These are phyloP conservation scores for Apostasia shenzhenica DNA, from an alignment of 106 monocot genomes.

Conservation along the genomic window DNA sequence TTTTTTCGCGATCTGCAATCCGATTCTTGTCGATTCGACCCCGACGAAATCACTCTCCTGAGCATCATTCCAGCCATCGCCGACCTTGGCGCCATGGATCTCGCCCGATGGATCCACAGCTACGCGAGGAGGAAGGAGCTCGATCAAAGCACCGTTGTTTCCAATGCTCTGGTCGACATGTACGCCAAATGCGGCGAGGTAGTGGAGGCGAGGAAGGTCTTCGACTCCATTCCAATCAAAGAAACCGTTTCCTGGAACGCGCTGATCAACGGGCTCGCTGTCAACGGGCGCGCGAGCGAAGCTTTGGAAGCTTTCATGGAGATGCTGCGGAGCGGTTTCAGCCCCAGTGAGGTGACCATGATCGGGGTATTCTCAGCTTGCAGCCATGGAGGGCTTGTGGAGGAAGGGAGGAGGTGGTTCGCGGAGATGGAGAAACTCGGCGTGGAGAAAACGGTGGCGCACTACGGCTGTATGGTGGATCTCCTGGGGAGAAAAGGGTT, in stretches of 20 bases:
- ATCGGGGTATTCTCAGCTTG: conserved; percentile 41
- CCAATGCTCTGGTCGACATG: conserved; percentile 47
- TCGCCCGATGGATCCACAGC: conserved; percentile 48
- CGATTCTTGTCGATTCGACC: conserved; percentile 7
- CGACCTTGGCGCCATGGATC: conserved; percentile 30
- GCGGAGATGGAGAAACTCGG: conserved; percentile 23
- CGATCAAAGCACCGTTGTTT: conserved; percentile 13
- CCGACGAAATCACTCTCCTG: conserved; percentile 43
- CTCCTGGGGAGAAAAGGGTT: conserved; percentile 34
- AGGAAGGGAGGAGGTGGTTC: conserved; percentile 39
- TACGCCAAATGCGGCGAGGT: conserved; percentile 52
- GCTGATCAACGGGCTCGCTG: conserved; percentile 41
- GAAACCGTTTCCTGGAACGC: conserved; percentile 31
- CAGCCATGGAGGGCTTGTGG: conserved; percentile 41
- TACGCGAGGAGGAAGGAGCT: conserved; percentile 21
- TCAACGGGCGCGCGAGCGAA: conserved; percentile 32
- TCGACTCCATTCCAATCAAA: conserved; percentile 18
- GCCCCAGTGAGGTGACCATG: conserved; percentile 43
- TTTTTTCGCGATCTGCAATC: conserved; percentile 38
- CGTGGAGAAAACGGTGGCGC: conserved; percentile 16
- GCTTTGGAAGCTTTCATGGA: conserved; percentile 32
- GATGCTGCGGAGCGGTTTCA: conserved; percentile 16
- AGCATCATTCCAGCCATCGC: conserved; percentile 44
- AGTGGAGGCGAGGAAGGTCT: conserved; percentile 24
- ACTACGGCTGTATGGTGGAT: conserved; percentile 49